Evolutionary conservation across 306 rosid genomes (phyloP).

Genomic region (Prunus mongolica): DNA sequence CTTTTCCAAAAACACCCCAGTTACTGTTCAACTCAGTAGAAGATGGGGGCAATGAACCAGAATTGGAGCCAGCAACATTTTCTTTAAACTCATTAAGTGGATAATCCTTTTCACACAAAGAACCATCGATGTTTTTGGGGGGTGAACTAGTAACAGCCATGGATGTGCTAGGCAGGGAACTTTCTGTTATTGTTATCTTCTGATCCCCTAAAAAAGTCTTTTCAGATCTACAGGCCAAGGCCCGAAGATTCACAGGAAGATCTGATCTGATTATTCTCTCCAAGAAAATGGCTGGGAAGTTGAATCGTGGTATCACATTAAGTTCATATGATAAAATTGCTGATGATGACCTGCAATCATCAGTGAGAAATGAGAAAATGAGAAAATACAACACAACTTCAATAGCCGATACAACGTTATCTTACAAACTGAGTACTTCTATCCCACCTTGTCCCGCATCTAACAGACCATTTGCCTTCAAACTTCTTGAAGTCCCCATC

Average conservation of each 20-base stretch:
- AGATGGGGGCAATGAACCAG: slow-evolving; percentile 41
- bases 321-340: slow-evolving; percentile 77
- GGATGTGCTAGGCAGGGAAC: slow-evolving; percentile 23
- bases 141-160: slow-evolving; percentile 32
- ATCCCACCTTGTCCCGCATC: slow-evolving; percentile 69
- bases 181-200: slow-evolving; percentile 29
- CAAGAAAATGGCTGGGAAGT: slow-evolving; percentile 86
- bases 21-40: slow-evolving; percentile 46
- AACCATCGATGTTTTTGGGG: slow-evolving; percentile 29
- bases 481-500: slow-evolving; percentile 96
- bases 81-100: slow-evolving; percentile 42
- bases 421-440: slow-evolving; percentile 15
- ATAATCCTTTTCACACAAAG: slow-evolving; percentile 39
- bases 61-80: slow-evolving; percentile 36
- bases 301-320: slow-evolving; percentile 89
- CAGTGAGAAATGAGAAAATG: background rate
- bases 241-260: slow-evolving; percentile 89
- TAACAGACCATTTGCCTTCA: slow-evolving; percentile 91
- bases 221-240: slow-evolving; percentile 84
- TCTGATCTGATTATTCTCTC: slow-evolving; percentile 91
- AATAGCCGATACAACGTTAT: slow-evolving; percentile 4
- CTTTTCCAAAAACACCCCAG: slow-evolving; percentile 75
- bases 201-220: slow-evolving; percentile 41
- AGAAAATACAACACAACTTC: slow-evolving; percentile 1
- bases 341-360: slow-evolving; percentile 59